These are phyloP conservation scores for Voacanga thouarsii DNA, from an alignment of 257 asterid species.

Conservation along the genomic window DNA sequence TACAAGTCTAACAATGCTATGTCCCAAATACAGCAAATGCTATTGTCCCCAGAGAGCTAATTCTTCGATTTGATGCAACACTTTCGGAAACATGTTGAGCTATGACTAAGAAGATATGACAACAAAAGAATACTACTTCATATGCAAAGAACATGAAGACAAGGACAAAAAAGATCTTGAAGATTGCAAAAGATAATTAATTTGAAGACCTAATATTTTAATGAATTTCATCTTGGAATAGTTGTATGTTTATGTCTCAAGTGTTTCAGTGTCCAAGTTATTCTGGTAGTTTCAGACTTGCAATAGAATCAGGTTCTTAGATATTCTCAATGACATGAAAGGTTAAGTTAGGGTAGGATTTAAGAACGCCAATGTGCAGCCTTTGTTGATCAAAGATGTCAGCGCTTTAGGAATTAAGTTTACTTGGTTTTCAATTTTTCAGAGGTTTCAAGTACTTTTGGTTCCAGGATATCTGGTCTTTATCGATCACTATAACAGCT, in stretches of 20 bases:
- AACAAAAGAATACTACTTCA: too few relatives aligned
- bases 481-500: not conserved
- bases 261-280: not conserved
- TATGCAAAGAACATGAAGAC: not conserved
- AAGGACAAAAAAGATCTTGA: not conserved
- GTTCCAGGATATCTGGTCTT: not conserved
- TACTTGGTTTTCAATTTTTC: not conserved
- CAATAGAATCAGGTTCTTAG: not conserved
- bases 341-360: not conserved
- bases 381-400: not conserved
- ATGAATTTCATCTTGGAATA: not conserved
- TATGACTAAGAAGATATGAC: not conserved
- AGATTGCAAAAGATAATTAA: not conserved
- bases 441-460: not conserved
- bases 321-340: not conserved
- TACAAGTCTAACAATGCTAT: not conserved
- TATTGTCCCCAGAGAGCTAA: not conserved
- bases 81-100: not conserved
- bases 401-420: not conserved
- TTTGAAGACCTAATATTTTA: not conserved
- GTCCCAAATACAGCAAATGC: not conserved
- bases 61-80: not conserved
- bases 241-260: not conserved
- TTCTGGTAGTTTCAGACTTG: not conserved
- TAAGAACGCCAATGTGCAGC: not conserved